phyloP scores from a whole-genome alignment of 306 rosid species.

The Crotalaria pallida region DNA sequence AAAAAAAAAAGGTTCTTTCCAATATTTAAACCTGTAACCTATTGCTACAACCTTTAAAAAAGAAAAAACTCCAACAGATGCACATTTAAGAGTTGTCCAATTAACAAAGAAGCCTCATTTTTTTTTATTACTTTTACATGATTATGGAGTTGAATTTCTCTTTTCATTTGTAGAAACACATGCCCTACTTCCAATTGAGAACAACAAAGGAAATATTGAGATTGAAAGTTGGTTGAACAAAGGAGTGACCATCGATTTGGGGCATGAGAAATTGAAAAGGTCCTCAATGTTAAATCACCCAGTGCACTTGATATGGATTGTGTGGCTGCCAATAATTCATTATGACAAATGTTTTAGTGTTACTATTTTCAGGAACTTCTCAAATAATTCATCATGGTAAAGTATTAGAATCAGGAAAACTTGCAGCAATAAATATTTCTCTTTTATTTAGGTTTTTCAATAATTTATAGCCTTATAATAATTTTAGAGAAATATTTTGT shows the following conservation, averaged over 20 bases:
- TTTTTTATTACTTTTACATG: neutral
- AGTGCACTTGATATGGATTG: too few species aligned
- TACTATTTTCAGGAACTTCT: too few species aligned
- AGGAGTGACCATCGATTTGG: neutral
- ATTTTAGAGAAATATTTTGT: too few species aligned
- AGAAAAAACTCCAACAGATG: neutral
- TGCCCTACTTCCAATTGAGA: conserved; percentile 58
- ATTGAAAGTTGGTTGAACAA: conserved; percentile 63
- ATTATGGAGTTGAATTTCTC: conserved; percentile 16
- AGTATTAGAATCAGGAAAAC: too few species aligned
- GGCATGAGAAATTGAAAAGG: conserved; percentile 1
- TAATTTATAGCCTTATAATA: too few species aligned
- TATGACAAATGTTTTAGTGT: too few species aligned
- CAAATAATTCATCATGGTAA: too few species aligned
- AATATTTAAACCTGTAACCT: too few species aligned
- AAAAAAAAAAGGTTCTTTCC: too few species aligned
- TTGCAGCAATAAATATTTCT: too few species aligned
- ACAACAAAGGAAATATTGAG: conserved; percentile 82
- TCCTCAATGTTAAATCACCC: conserved; percentile 1
- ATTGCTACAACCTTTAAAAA: neutral
- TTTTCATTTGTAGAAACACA: conserved; percentile 51
- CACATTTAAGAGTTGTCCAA: neutral
- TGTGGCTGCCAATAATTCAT: too few species aligned
- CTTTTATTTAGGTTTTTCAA: too few species aligned
- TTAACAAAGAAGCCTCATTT: neutral